Evolutionary conservation across 176 grass and related monocot species (phyloP), one percentile per base, ranked within the genome.

Genomic region (Rhipidocladum racemiflorum): DNA sequence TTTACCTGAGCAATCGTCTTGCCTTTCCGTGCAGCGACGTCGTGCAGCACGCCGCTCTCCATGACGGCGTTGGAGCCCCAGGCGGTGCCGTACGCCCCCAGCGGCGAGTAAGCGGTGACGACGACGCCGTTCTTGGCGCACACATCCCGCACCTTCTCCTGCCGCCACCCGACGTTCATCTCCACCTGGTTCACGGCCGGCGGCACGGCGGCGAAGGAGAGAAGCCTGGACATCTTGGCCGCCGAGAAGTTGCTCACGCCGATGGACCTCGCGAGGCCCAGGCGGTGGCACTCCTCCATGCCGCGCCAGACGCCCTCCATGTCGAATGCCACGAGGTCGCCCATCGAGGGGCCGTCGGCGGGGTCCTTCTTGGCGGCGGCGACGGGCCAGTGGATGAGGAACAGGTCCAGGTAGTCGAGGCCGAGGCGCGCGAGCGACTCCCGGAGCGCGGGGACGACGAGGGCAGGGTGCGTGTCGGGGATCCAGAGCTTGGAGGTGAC

Each of bases 171-270:
- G 18, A 87, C 88, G 80, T 91, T 94, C 80, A 90, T 20, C 78
- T 97, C 94, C 14, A 97, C 87, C 94, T 97, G 89, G 74, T 94
- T 94, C 4, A 97, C 94, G 0, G 94, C 91, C 20, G 94, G 94
- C 29, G 89, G 87, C 23, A 97, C 87, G 38, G 72, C 55, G 70
- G 87, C 85, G n/a, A 79, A 46, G 44, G 74, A 65, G 50, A 94
- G 75, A 13, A 97, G 68, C 30, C 68, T 29, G 3, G 70, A 48
- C 65, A 97, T 57, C 79, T 92, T 97, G 54, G 87, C 68, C 4
- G 69, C 44, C 0, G 91, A 83, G 79, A 97, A 97, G 79, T 97
- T 97, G 86, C 91, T 94, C 39, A 97, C 94, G 65, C 94, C 91
- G 76, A 94, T 65, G 51, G 94, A 69, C 49, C 79, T 86, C 8